phyloP scores from a whole-genome alignment of 768 basidiomycete genomes.

The Boletus patriciae region DNA sequence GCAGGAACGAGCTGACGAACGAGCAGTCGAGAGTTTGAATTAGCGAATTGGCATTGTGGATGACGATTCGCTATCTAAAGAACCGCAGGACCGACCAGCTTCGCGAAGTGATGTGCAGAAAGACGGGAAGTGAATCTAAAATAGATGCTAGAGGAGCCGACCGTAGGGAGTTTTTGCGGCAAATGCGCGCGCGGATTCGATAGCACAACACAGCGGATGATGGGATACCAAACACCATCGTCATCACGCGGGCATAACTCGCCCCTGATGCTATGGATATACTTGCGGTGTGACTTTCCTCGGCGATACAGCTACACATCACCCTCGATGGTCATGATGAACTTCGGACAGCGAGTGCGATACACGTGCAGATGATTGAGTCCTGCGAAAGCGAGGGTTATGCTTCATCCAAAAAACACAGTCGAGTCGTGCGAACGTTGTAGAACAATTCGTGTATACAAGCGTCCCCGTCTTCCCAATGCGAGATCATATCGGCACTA shows the following conservation, averaged over 20 bases:
- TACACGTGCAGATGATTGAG: slow-evolving; percentile 64
- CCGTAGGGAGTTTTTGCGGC: slow-evolving; percentile 12
- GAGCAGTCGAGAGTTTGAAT: slow-evolving; percentile 7
- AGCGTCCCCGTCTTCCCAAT: slow-evolving; percentile 85
- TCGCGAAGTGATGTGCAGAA: slow-evolving; percentile 28
- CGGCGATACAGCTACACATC: slow-evolving; percentile 27
- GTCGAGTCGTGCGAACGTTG: slow-evolving; percentile 54
- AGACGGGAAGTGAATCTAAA: slow-evolving; percentile 18
- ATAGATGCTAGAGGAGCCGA: slow-evolving; percentile 20
- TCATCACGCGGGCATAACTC: slow-evolving; percentile 19
- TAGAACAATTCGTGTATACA: slow-evolving; percentile 76
- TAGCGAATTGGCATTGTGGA: slow-evolving; percentile 7
- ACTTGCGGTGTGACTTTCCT: slow-evolving; percentile 19
- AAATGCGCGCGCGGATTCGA: slow-evolving; percentile 11
- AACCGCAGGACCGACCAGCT: slow-evolving; percentile 9
- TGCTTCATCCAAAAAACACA: slow-evolving; percentile 6
- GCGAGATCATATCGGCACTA: slow-evolving; percentile 80
- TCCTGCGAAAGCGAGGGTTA: slow-evolving; percentile 49
- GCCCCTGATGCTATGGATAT: slow-evolving; percentile 18
- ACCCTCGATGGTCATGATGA: slow-evolving; percentile 26
- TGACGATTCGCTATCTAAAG: slow-evolving; percentile 14
- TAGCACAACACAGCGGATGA: slow-evolving; percentile 20
- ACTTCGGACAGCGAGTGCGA: slow-evolving; percentile 60
- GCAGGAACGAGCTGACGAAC: neutral
- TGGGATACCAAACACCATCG: slow-evolving; percentile 17